phyloP scores from a whole-genome alignment of 129 eudicot species.

The Daucus carota region DH1_v3.0 NC_030384.2:26703001-26703500 shows the following conservation, averaged over 20 bases:
- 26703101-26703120: constrained; percentile 11
- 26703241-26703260: constrained; percentile 17
- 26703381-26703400: constrained; percentile 12
- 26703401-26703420: constrained; percentile 3
- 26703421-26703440: background rate
- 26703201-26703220: constrained; percentile 8
- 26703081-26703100: constrained; percentile 11
- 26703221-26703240: constrained; percentile 10
- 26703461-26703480: background rate
- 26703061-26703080: background rate
- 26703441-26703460: background rate
- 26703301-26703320: constrained; percentile 16
- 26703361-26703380: background rate
- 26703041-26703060: background rate
- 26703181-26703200: constrained; percentile 8
- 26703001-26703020: background rate
- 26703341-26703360: background rate
- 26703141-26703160: constrained; percentile 9
- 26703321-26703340: constrained; percentile 1
- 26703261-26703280: constrained; percentile 7
- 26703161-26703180: constrained; percentile 4
- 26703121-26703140: background rate
- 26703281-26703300: constrained; percentile 14
- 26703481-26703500: background rate
- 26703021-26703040: background rate